Evolutionary conservation across 1,284 basidiomycete genomes (phyloP).

Genomic region (Cerioporus squamosus): DNA sequence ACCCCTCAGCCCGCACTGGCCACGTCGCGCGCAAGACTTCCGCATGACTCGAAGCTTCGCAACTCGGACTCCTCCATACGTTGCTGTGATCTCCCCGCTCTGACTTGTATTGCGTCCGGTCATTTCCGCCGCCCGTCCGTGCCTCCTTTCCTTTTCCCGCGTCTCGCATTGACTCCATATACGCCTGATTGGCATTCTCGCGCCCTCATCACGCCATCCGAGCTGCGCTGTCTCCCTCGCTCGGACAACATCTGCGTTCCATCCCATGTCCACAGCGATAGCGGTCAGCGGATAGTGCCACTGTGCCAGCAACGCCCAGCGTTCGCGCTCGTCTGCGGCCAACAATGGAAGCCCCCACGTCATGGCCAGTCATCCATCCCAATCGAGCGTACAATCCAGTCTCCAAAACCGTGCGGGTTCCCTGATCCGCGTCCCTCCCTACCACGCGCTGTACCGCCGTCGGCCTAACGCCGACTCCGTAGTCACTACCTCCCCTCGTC

Average conservation of each 20-base stretch:
- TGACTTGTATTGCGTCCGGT: constrained; percentile 5
- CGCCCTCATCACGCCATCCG: constrained; percentile 5
- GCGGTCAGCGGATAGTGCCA: neutral
- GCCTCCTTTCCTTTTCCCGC: constrained; percentile 10
- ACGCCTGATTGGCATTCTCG: neutral
- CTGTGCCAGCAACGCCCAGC: neutral
- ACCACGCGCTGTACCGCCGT: neutral
- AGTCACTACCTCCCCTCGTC: neutral
- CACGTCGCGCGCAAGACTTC: constrained; percentile 9
- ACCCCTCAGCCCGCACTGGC: constrained; percentile 1
- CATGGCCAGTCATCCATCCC: constrained; percentile 11
- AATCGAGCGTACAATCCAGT: neutral
- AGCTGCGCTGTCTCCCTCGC: constrained; percentile 1
- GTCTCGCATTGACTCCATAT: constrained; percentile 6
- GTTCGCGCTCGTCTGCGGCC: constrained; percentile 9
- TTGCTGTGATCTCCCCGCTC: constrained; percentile 1
- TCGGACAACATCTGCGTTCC: constrained; percentile 15
- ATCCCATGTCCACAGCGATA: constrained; percentile 3
- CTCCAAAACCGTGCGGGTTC: neutral
- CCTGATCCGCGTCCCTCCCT: constrained; percentile 10
- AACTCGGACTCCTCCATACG: constrained; percentile 1
- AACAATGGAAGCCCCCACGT: constrained; percentile 6
- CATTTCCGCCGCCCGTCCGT: constrained; percentile 2
- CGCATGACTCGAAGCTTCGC: constrained; percentile 20
- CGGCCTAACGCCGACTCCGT: neutral